Evolutionary conservation across 306 rosid genomes (phyloP).

Genomic region (Cucumis melo): DNA sequence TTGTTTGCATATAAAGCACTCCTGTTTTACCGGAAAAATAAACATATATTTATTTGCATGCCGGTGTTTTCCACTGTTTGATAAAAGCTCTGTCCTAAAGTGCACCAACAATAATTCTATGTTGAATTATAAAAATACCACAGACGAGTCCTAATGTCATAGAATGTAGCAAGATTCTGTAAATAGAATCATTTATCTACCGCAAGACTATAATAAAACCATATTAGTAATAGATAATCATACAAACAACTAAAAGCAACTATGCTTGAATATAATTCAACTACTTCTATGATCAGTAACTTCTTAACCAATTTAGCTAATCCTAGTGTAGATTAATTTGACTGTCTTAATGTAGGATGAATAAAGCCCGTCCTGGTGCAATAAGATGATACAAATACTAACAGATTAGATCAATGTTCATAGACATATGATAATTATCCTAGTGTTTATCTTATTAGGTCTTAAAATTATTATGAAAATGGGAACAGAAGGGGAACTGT

Average conservation of each 20-base stretch:
- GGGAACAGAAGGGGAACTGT: background rate
- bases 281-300: background rate
- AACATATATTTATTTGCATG: background rate
- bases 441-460: background rate
- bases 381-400: background rate
- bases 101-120: too few species aligned
- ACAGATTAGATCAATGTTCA: background rate
- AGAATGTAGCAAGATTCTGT: background rate
- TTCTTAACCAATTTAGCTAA: background rate
- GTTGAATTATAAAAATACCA: background rate
- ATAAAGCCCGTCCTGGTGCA: background rate
- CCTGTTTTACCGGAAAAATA: conserved; percentile 23
- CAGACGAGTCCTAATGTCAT: background rate
- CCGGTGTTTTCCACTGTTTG: background rate
- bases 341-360: background rate
- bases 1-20: conserved; percentile 66
- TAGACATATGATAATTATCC: background rate
- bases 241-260: background rate
- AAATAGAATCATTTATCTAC: background rate
- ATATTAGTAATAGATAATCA: background rate
- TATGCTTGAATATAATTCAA: background rate
- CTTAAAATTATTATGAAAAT: background rate
- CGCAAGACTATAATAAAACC: background rate
- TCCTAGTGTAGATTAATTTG: background rate
- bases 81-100: background rate